Base-by-base conservation (phyloP, 2,329 filamentous ascomycete species). In the Phialophora chinensis region DNA sequence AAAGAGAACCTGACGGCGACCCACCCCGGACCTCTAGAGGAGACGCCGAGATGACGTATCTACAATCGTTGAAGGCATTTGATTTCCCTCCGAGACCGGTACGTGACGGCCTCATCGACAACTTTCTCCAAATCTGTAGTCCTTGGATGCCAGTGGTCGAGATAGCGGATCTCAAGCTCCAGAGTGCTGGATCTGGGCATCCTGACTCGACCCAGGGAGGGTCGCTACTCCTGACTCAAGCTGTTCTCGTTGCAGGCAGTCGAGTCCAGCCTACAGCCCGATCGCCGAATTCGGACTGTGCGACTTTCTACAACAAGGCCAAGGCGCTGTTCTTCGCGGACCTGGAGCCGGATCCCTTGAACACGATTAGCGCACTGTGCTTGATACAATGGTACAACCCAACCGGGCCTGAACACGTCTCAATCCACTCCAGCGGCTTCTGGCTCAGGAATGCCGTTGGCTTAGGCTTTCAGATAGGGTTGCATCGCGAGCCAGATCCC, bases 41-140 rank as follows among this genome's bases (percentile, higher is more conserved):
- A 11, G 52, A 55, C 12, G 52, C 52, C 52, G 52, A 55, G 33
- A 55, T 55, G 1, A n/a, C 52, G 14, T 55, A 55, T 55, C 27
- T 55, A 55, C 52, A 55, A 20, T 55, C 52, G 52, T n/a, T 55
- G 12, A 63, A 63, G 29, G 65, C 65, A 27, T 65, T 67, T 52
- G 65, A 67, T 33, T 53, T 67, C 38, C 65, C 65, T 33, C 62
- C 63, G 42, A 23, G 63, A 31, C 60, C 65, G 29, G 50, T 67
- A 14, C 61, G 61, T 33, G 42, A 60, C 12, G 63, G 65, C 47
- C 54, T 67, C 3, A 38, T 67, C 49, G 65, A 67, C 29, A 74
- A 70, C 1, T 77, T 76, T 61, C 74, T 77, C 71, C 71, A 75
- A 52, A 66, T 71, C 35, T 76, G 74, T 49, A 70, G 72, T 7